Percentiles rank a stretch among this genome's conserved stretches.
Conservation (phyloP, 257 asterid species). For the Solanum stenotomum region DNA sequence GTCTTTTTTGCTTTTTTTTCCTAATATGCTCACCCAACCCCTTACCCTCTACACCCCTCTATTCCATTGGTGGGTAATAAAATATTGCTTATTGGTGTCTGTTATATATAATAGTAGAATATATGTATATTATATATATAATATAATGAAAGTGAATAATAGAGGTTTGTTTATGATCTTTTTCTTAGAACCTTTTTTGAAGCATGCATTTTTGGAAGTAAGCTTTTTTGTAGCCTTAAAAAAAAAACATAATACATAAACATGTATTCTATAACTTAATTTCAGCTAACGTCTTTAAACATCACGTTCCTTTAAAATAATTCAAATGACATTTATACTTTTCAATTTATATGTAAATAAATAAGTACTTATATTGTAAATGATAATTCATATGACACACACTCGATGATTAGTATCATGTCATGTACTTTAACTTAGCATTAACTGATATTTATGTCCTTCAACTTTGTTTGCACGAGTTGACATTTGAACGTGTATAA, state of each 20-base stretch:
- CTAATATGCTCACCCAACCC: neutral
- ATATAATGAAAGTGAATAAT: conserved; percentile 14
- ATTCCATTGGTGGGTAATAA: neutral
- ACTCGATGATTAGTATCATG: neutral
- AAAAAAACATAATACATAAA: too few species aligned
- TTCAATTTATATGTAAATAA: too few species aligned
- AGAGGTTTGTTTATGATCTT: conserved; percentile 17
- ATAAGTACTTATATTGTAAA: neutral
- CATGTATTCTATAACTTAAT: too few species aligned
- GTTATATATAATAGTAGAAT: neutral
- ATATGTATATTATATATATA: conserved; percentile 15
- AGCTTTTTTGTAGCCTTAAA: neutral
- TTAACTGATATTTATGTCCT: neutral
- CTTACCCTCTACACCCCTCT: neutral
- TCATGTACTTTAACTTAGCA: neutral
- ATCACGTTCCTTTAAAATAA: too few species aligned
- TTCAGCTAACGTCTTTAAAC: too few species aligned
- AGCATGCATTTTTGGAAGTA: conserved; percentile 42
- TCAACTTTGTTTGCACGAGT: neutral
- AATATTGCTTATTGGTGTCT: neutral
- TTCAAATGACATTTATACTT: too few species aligned
- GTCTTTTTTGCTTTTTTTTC: conserved; percentile 25
- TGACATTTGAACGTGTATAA: neutral
- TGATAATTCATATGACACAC: neutral
- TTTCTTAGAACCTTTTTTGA: conserved; percentile 21